These are phyloP conservation scores for Boletus sp. DNA, from an alignment of 768 basidiomycete genomes.

Conservation along the genomic window DNA sequence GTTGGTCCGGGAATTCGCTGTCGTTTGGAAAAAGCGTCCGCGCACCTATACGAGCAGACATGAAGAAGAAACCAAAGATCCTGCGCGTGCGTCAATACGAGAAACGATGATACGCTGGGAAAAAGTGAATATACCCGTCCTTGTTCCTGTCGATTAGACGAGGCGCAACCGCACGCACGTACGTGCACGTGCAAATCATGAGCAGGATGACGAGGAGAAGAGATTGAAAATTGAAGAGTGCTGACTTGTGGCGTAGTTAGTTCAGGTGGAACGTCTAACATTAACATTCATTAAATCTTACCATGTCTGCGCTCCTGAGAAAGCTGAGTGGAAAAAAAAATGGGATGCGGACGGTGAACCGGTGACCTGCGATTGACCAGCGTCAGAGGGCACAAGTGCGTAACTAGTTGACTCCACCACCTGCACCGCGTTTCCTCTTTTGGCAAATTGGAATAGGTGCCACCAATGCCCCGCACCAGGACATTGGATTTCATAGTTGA, in stretches of 20 bases:
- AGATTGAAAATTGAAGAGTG: constrained; percentile 97
- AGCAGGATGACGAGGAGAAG: constrained; percentile 90
- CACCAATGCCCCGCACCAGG: not conserved
- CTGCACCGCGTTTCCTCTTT: not conserved
- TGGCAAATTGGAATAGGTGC: not conserved
- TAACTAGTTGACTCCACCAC: not conserved
- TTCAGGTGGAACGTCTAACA: not conserved
- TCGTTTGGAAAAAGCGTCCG: not conserved
- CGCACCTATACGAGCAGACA: constrained; percentile 91
- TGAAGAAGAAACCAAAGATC: constrained; percentile 90
- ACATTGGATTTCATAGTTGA: not conserved
- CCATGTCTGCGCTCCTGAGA: constrained; percentile 13
- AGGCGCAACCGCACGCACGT: constrained; percentile 86
- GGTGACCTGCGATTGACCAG: not conserved
- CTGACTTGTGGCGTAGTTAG: constrained; percentile 54
- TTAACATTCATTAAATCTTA: not conserved
- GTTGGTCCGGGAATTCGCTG: not conserved
- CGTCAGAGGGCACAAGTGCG: no score
- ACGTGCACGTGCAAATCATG: constrained; percentile 95
- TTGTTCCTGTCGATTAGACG: constrained; percentile 91
- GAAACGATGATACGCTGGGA: not conserved
- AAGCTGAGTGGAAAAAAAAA: not conserved
- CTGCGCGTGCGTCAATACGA: constrained; percentile 38
- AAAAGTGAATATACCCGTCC: constrained; percentile 62
- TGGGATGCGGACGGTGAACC: not conserved